Evolutionary conservation across 2,329 filamentous ascomycete genomes (phyloP), one percentile per base, ranked within the genome.

Genomic region (Teratosphaeriaceae sp.): DNA sequence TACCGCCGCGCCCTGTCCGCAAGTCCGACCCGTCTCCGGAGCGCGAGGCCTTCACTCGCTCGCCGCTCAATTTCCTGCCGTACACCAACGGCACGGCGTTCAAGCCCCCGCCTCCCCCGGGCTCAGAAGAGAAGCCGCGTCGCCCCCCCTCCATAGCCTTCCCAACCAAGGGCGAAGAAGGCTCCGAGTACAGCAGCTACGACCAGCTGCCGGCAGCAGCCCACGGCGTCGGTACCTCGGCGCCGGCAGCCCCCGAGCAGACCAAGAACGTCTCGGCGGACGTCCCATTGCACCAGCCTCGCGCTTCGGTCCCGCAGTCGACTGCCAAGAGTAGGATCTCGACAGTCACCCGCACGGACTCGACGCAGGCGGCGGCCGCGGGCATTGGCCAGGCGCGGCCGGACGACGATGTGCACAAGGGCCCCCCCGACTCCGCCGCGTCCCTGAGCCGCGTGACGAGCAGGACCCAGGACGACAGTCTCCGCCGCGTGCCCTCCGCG

Each of bases 271-370:
- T 95, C 43, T 83, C 79, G 52, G 80, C 84, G 44, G 86, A 94
- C 59, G 69, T 96, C 56, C 85, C 92, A 65, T 78, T 97, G 45
- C 80, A 94, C 66, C 88, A 89, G 45, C 90, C 90, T 2, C 92
- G 82, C 66, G 88, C 90, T 5, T 94, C 88, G 12, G 73, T 95
- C 50, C 84, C 89, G 8, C 79, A 79, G 35, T 79, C 80, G 16
- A 92, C 83, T 57, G 88, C 89, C 46, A 92, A 88, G 67, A 80
- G 86, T 62, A 80, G 85, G 57, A 87, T 96, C 39, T 80, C 84
- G 61, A 74, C 78, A 12, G 88, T 96, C 47, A 96, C 90, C 24
- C 83, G 87, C 53, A 96, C 89, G 53, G 88, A 96, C 67, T 94
- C 88, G n/a, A 80, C 82, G 37, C 81, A 82, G 62, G 88, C 88